Evolutionary conservation across 768 basidiomycete genomes (phyloP).

Genomic region (Tremella mesenterica): DNA sequence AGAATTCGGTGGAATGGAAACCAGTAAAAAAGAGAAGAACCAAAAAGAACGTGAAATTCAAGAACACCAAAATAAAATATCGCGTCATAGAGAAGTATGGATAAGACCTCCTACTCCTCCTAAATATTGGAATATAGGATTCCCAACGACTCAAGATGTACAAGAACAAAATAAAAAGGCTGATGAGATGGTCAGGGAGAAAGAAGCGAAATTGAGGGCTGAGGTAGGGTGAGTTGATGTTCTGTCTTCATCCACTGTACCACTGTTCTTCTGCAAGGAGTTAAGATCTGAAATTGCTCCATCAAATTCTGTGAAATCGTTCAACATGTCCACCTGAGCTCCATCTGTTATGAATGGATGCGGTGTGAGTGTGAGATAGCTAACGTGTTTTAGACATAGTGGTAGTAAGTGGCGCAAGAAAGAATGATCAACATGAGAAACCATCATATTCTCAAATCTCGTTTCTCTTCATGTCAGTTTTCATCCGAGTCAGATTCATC

Average conservation of each 20-base stretch:
- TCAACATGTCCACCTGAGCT: too few species aligned
- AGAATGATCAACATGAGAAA: background rate
- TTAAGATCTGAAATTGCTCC: too few species aligned
- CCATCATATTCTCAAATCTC: background rate
- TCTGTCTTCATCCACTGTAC: too few species aligned
- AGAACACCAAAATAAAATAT: conserved; percentile 33
- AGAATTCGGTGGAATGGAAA: too few species aligned
- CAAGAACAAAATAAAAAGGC: conserved; percentile 66
- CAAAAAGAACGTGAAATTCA: conserved; percentile 22
- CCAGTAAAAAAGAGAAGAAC: conserved; percentile 5
- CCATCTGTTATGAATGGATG: conserved; percentile 61
- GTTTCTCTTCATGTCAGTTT: background rate
- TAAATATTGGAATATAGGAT: conserved; percentile 81
- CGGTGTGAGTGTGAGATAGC: conserved; percentile 47
- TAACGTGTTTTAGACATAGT: conserved; percentile 8
- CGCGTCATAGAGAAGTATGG: conserved; percentile 50
- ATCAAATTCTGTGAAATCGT: too few species aligned
- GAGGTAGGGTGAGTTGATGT: too few species aligned
- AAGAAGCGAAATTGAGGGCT: conserved; percentile 54
- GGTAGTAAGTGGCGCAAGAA: conserved; percentile 34
- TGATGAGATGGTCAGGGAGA: conserved; percentile 61
- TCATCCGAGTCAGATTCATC: background rate
- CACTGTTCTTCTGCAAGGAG: too few species aligned
- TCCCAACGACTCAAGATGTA: conserved; percentile 76
- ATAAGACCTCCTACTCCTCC: conserved; percentile 66